These are phyloP conservation scores for Oryza meyeriana DNA, from an alignment of 176 grass and related monocot species.

Conservation along the genomic window DNA sequence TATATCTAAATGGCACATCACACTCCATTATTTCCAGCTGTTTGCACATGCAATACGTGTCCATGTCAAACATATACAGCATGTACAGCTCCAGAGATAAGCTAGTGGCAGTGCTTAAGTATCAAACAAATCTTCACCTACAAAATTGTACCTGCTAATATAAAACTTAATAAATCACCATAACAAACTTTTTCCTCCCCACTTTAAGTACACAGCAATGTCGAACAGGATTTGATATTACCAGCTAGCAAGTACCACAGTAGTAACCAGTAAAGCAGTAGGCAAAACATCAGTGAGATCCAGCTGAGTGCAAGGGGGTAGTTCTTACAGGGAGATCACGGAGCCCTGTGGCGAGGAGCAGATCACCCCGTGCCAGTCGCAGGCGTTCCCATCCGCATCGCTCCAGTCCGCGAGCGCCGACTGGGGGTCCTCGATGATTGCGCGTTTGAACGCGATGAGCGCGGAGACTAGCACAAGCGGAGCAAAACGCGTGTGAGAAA, in stretches of 20 bases:
- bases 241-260: neutral
- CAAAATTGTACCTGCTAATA: neutral
- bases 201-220: neutral
- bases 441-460: constrained; percentile 67
- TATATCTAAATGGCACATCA: constrained; percentile 29
- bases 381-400: constrained; percentile 52
- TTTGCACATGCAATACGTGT: constrained; percentile 13
- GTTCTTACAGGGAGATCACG: constrained; percentile 83
- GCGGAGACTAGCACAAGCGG: constrained; percentile 38
- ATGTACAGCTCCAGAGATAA: neutral
- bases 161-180: neutral
- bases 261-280: neutral
- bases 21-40: constrained; percentile 17
- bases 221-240: neutral
- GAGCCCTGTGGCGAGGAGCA: constrained; percentile 62
- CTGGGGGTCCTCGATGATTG: constrained; percentile 75
- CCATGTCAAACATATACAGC: constrained; percentile 28
- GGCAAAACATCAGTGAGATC: constrained; percentile 31
- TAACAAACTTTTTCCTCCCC: neutral
- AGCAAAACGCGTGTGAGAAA: constrained; percentile 12
- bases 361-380: constrained; percentile 83
- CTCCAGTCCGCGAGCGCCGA: constrained; percentile 85
- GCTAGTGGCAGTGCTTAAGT: constrained; percentile 4
- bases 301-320: neutral
- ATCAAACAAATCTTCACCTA: constrained; percentile 15